Conservation (phyloP, 768 basidiomycete genomes). For the Pisolithus microcarpus region DNA sequence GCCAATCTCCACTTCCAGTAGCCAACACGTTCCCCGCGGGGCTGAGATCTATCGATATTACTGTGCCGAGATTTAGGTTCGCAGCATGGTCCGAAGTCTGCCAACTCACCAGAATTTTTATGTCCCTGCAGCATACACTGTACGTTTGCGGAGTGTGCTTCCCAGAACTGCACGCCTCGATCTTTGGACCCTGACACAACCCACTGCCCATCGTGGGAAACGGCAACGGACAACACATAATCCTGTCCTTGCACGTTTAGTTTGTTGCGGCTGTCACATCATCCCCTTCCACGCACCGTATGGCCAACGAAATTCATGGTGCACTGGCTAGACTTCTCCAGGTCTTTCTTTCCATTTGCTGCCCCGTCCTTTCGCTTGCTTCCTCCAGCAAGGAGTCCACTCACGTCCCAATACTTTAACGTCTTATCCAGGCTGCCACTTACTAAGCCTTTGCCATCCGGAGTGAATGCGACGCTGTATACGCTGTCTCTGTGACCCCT, state of each 20-base stretch:
- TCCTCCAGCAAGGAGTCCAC: constrained; percentile 23
- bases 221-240: constrained; percentile 67
- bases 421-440: constrained; percentile 90
- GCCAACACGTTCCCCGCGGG: constrained; percentile 55
- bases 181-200: constrained; percentile 96
- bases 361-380: constrained; percentile 27
- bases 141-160: constrained; percentile 66
- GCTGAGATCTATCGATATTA: constrained; percentile 68
- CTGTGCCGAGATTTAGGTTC: constrained; percentile 26
- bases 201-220: constrained; percentile 90
- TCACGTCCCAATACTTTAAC: constrained; percentile 80
- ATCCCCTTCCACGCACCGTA: constrained; percentile 45
- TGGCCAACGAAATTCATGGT: constrained; percentile 87
- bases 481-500: constrained; percentile 79
- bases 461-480: constrained; percentile 87
- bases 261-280: background rate
- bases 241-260: constrained; percentile 34
- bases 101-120: constrained; percentile 55
- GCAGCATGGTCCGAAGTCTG: background rate
- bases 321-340: constrained; percentile 48
- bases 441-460: constrained; percentile 81
- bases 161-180: constrained; percentile 93
- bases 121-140: constrained; percentile 87
- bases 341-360: constrained; percentile 41
- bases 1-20: constrained; percentile 66